Evolutionary conservation across 768 basidiomycete genomes (phyloP), one percentile per base, ranked within the genome.

Genomic region (Boletus coccyginus): DNA sequence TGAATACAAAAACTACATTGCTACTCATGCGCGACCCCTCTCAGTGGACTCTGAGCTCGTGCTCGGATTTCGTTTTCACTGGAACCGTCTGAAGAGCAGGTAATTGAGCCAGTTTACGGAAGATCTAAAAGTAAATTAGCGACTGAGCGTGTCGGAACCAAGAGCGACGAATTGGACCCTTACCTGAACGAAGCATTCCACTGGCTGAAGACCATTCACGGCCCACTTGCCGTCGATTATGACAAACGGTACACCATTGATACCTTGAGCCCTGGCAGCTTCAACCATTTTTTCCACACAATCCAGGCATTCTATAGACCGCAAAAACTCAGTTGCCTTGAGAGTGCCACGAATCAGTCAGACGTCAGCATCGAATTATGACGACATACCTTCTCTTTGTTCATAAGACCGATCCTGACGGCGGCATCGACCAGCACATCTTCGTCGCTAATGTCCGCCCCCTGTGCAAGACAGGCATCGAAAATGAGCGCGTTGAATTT

Each of bases 201-300:
- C 61, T 3, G 71, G 65, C 51, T 80, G 79, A 31, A 75, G 72
- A 41, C 78, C 78, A 16, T 72, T 74, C 50, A 80, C 63, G 4
- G 75, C 79, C 72, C 75, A 80, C 52, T 74, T 75, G 32, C 71
- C 68, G 38, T 79, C 71, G 51, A 80, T 73, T 29, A 81, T 76
- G 50, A 78, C 72, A 62, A 79, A 81, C 16, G 81, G 81, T 0
- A 82, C 80, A 32, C 81, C 81, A 12, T 65, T 72, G 53, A 82
- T 75, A 29, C 79, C 78, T 3, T 72, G 66, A n/a, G 64, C 57
- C 53, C 70, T 73, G 13, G 78, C 77, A 24, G 72, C 70, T 17
- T 62, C 61, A 10, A 77, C 70, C 56, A 73, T 76, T 35, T 67
- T 69, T 45, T 74, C 60, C 13, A 81, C 75, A 41, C 77, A 73